These are phyloP conservation scores for Colletotrichum destructivum DNA, from an alignment of 2,329 filamentous ascomycete genomes.

Conservation along the genomic window DNA sequence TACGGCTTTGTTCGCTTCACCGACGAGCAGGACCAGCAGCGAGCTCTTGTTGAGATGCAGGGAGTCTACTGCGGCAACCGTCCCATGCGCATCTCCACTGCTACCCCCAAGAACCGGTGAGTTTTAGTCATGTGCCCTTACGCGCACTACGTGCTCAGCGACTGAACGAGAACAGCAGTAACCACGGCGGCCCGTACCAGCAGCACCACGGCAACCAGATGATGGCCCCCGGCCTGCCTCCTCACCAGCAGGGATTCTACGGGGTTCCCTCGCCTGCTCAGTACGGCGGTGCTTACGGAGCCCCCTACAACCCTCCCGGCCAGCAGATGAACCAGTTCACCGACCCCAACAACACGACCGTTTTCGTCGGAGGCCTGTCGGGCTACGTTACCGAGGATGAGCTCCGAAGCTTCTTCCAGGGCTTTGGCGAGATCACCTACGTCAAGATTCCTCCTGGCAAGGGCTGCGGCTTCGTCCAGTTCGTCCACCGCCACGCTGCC, in stretches of 20 bases:
- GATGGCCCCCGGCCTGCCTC: slow-evolving; percentile 62
- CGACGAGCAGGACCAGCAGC: slow-evolving; percentile 95
- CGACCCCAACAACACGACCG: slow-evolving; percentile 99
- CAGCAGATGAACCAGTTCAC: slow-evolving; percentile 97
- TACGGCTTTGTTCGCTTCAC: slow-evolving; percentile 99
- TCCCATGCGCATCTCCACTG: slow-evolving; percentile 98
- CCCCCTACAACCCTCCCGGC: slow-evolving; percentile 41
- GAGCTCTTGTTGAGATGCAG: slow-evolving; percentile 97
- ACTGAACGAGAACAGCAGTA: slow-evolving; percentile 17
- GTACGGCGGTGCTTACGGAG: slow-evolving; percentile 40
- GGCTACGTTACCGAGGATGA: slow-evolving; percentile 99
- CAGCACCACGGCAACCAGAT: slow-evolving; percentile 60
- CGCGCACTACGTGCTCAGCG: no score
- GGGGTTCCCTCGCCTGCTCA: slow-evolving; percentile 44
- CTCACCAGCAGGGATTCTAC: slow-evolving; percentile 57
- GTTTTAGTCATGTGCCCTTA: slow-evolving; percentile 42
- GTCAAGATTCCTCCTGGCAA: slow-evolving; percentile 99
- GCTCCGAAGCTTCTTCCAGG: slow-evolving; percentile 99
- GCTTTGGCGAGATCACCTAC: slow-evolving; percentile 99
- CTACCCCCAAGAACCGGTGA: slow-evolving; percentile 92
- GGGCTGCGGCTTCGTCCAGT: slow-evolving; percentile 98
- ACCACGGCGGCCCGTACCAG: slow-evolving; percentile 54
- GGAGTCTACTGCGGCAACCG: slow-evolving; percentile 99
- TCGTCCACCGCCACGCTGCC: slow-evolving; percentile 97
- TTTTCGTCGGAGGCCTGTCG: slow-evolving; percentile 96